These are phyloP conservation scores for Achlya hypogyna DNA, from an alignment of 352 stramenopile genomes.

Conservation along the genomic window DNA sequence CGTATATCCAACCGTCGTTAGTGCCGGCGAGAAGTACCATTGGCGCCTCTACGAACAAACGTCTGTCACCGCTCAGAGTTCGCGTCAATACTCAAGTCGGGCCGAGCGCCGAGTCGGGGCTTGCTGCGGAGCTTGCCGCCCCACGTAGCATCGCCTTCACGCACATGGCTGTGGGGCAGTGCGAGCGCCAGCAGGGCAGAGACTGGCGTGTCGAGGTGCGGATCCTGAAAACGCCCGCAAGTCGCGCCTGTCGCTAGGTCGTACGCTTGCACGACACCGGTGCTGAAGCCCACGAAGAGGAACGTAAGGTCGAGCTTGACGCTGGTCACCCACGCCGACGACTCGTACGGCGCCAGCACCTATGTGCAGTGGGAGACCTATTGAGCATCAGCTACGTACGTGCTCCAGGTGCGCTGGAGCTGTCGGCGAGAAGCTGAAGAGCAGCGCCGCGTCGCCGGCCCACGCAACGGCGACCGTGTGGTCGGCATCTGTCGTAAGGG, in stretches of 20 bases:
- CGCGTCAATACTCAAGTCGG: neutral
- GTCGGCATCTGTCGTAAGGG: neutral
- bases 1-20: neutral
- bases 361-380: neutral
- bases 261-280: neutral
- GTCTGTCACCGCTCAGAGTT: neutral
- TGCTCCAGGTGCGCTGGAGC: neutral
- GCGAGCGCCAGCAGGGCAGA: neutral
- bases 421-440: neutral
- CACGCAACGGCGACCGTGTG: neutral
- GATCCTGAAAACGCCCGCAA: neutral
- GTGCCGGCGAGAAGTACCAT: neutral
- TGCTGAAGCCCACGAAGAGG: neutral
- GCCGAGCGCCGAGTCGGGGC: neutral
- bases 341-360: neutral
- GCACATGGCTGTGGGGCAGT: neutral
- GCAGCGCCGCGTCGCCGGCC: neutral
- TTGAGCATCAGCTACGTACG: neutral
- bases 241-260: neutral
- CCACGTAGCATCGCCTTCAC: neutral
- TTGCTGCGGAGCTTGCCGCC: conserved; percentile 1
- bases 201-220: neutral
- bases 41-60: neutral
- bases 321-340: neutral
- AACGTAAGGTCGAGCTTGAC: neutral